These are phyloP conservation scores for Neoboletus brunneissimus DNA, from an alignment of 768 basidiomycete species.

Conservation along the genomic window DNA sequence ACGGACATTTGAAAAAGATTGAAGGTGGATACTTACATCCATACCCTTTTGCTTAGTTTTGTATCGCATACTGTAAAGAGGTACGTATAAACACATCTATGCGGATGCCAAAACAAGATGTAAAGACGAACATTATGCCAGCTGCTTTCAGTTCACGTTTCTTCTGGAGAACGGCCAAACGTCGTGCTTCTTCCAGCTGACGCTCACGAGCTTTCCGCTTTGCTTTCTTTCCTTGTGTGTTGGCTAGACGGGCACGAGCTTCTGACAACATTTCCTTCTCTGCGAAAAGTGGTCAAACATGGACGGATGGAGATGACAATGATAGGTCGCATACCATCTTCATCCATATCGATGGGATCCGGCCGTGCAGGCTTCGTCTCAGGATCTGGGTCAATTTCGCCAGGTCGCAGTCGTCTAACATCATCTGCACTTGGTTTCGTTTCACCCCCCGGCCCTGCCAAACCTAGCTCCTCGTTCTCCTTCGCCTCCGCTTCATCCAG, in stretches of 20 bases:
- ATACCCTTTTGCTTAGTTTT: slow-evolving; percentile 97
- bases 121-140: slow-evolving; percentile 79
- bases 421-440: slow-evolving; percentile 90
- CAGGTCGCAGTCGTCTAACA: slow-evolving; percentile 82
- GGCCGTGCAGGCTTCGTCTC: slow-evolving; percentile 98
- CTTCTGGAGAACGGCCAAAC: slow-evolving; percentile 94
- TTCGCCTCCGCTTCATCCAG: slow-evolving; percentile 96
- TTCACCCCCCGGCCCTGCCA: slow-evolving; percentile 79
- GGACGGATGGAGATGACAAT: neutral
- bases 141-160: slow-evolving; percentile 97
- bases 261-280: slow-evolving; percentile 99
- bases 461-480: slow-evolving; percentile 91
- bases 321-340: slow-evolving; percentile 68
- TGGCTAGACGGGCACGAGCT: slow-evolving; percentile 94
- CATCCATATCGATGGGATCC: slow-evolving; percentile 99
- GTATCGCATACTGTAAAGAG: slow-evolving; percentile 67
- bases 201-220: slow-evolving; percentile 98
- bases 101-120: neutral
- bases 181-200: slow-evolving; percentile 92
- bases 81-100: slow-evolving; percentile 1
- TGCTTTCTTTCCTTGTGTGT: slow-evolving; percentile 99
- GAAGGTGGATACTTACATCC: slow-evolving; percentile 61
- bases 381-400: slow-evolving; percentile 98
- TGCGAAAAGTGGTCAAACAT: slow-evolving; percentile 29
- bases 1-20: neutral